A percentile compares a stretch with the other conserved stretches of the same genome.
Evolutionary conservation across 2,329 filamentous ascomycete species (phyloP).

Genomic region (Cylindrodendrum hubeiense): DNA sequence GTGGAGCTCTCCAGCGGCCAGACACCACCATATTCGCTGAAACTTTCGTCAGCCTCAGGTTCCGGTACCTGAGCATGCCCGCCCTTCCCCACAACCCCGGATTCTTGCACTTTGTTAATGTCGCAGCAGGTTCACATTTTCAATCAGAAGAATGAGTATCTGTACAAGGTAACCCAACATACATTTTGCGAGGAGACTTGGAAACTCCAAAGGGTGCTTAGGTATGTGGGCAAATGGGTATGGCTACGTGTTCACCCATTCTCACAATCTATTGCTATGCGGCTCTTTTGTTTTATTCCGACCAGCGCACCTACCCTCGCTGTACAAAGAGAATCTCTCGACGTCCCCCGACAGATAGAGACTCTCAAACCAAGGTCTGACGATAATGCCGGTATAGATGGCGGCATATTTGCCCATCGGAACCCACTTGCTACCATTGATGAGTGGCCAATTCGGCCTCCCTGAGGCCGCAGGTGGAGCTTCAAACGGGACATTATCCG

Average conservation of each 20-base stretch:
- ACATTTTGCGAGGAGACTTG: too few species aligned
- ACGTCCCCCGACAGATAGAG: not conserved
- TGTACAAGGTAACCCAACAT: not conserved
- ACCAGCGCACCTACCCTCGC: too few species aligned
- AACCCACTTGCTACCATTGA: not conserved
- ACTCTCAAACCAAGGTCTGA: not conserved
- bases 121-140: not conserved
- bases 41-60: not conserved
- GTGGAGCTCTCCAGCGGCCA: not conserved
- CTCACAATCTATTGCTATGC: too few species aligned
- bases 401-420: not conserved
- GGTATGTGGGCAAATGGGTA: too few species aligned
- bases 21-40: not conserved
- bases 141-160: not conserved
- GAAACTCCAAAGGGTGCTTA: too few species aligned
- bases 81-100: constrained; percentile 12
- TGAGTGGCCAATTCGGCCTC: not conserved
- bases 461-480: constrained; percentile 1
- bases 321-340: not conserved
- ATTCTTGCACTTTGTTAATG: constrained; percentile 2
- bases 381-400: not conserved
- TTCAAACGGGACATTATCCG: not conserved
- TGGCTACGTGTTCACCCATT: too few species aligned
- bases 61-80: not conserved
- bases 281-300: too few species aligned